Evolutionary conservation across 495 filamentous ascomycete species (phyloP), one percentile per base, ranked within the genome.

Genomic region (Podospora conica): DNA sequence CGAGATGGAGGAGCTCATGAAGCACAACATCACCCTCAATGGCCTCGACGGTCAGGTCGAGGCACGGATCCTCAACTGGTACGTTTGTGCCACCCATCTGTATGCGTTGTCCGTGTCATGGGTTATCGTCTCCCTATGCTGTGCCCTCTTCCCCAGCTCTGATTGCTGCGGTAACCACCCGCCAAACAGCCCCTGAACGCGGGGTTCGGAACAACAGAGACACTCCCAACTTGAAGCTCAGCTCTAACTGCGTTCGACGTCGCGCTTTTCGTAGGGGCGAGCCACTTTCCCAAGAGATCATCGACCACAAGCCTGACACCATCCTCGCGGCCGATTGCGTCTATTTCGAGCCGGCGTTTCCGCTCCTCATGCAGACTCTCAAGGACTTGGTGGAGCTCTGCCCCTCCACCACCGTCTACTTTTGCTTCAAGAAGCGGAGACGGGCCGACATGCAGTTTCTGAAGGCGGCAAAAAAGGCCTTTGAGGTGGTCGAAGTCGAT

Each of bases 321-420:
- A 86, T 98, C 64, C 84, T 98, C 11, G 95, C 95, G 11, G 95
- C 93, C 7, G 95, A 98, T 75, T 98, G 95, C 79, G 92, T 96
- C 59, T 98, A 98, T 82, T 96, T 96, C 71, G 94, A 98, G 75
- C 92, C 94, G 3, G 90, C 93, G 3, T 98, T 98, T 74, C 92
- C 93, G 55, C 81, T 96, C 28, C 82, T 98, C 31, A 82, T 93
- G 69, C 77, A 86, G 66, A 97, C 95, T n/a, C 75, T 98, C 68
- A 76, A 83, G 63, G 83, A 85, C 55, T 78, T 91, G 63, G 70
- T 90, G 53, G 82, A 63, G 53, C 71, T 82, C 27, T 79, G 81
- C 20, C 79, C 84, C 2, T 70, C 80, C 15, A 84, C 91, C 1
- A 80, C 90, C 4, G 87, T 93, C 70, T 97, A 91, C 77, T 98